Base-by-base conservation (phyloP, 257 asterid species). In the Prunella vulgaris region DNA sequence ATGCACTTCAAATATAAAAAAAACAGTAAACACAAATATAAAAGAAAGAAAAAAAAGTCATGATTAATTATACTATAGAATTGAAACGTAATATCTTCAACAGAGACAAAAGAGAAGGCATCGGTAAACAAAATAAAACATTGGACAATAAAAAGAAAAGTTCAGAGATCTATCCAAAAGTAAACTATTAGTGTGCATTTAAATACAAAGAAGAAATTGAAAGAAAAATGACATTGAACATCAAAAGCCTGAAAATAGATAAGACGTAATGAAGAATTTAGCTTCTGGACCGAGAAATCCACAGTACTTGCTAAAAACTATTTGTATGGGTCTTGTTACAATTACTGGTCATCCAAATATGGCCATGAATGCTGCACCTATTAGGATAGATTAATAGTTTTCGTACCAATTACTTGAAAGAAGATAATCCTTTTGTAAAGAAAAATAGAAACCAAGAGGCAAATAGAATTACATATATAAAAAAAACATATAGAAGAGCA, bases 1-100 rank as follows among this genome's bases (percentile, higher is more conserved):
- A 52, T 57, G 57, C 13, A 64, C 25, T 74, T 44, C 61, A 69
- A 67, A 8, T 13, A 22, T n/a, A n/a, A n/a, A n/a, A 77, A 69
- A 14, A 35, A 54, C 49, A 64, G 44, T 24, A 56, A 52, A 15
- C 38, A 59, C 71, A 72, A 33, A 66, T 51, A 2, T 13, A 27
- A 15, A 71, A 22, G 44, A 15, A 71, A 22, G 44, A 17, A 2
- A 64, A n/a, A 49, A 12, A 54, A 58, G 14, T 10, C 13, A 46
- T 32, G 32, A 7, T 9, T 32, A 51, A 20, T 75, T 62, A 25
- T 60, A 32, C 62, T 71, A 61, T 40, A 54, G 35, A 32, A 7
- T 46, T 10, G 53, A 20, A 21, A 66, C 13, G 54, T 58, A 66
- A 17, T 38, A 51, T 18, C 57, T 44, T 27, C 59, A 12, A 56